phyloP scores from a whole-genome alignment of 78 protist genomes.

The Dictyostelium intermedium region DNA sequence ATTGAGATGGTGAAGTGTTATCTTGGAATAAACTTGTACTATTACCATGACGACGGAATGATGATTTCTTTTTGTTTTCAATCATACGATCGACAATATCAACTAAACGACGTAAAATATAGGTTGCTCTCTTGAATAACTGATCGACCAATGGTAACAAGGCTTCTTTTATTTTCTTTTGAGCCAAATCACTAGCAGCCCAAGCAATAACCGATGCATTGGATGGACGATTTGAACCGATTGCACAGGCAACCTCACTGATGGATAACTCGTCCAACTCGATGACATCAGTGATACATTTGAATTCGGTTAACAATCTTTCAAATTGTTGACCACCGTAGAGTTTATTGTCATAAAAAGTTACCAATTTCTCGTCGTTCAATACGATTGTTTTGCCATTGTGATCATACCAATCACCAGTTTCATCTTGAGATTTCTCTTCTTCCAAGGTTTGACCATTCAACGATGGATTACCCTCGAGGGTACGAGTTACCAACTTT shows the following conservation, averaged over 20 bases:
- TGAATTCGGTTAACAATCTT: constrained; percentile 76
- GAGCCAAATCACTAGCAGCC: constrained; percentile 85
- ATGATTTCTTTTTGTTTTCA: constrained; percentile 54
- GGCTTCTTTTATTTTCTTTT: constrained; percentile 40
- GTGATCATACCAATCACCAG: constrained; percentile 82
- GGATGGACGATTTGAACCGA: constrained; percentile 64
- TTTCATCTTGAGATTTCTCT: constrained; percentile 82
- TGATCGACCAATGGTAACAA: constrained; percentile 77
- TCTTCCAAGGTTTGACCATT: constrained; percentile 83
- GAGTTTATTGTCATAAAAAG: constrained; percentile 29
- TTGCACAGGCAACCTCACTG: constrained; percentile 70
- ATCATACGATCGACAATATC: constrained; percentile 85
- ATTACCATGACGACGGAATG: constrained; percentile 62
- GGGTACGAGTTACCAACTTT: constrained; percentile 67
- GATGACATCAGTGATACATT: constrained; percentile 21
- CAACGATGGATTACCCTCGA: constrained; percentile 82
- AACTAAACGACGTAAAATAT: constrained; percentile 79
- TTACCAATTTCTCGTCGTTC: constrained; percentile 22
- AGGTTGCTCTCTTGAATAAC: constrained; percentile 62
- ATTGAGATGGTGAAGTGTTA: constrained; percentile 13
- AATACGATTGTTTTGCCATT: constrained; percentile 6
- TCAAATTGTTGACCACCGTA: constrained; percentile 89
- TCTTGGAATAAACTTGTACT: constrained; percentile 15
- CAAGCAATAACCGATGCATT: constrained; percentile 70
- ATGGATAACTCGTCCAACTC: constrained; percentile 39